phyloP scores from a whole-genome alignment of 768 basidiomycete genomes.

The Fistulinella prunicolor region DNA sequence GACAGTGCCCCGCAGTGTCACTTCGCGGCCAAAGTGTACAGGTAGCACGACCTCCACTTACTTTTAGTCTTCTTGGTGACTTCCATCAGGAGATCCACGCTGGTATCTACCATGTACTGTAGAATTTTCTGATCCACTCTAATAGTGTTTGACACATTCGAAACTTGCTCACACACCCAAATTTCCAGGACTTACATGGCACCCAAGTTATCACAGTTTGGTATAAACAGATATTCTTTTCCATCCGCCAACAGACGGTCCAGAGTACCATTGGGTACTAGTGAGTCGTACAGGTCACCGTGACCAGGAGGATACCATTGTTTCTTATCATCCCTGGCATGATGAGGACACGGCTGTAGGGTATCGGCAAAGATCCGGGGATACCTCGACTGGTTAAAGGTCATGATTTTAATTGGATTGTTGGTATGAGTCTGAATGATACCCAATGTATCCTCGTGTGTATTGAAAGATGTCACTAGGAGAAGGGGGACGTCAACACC shows the following conservation, averaged over 20 bases:
- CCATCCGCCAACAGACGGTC: slow-evolving; percentile 87
- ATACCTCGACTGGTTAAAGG: slow-evolving; percentile 92
- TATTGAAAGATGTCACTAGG: slow-evolving; percentile 99
- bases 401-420: slow-evolving; percentile 90
- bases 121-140: slow-evolving; percentile 83
- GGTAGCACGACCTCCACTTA: slow-evolving; percentile 7
- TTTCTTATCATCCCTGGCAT: slow-evolving; percentile 79
- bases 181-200: slow-evolving; percentile 60
- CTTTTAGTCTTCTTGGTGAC: slow-evolving; percentile 95
- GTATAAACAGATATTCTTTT: slow-evolving; percentile 96
- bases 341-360: slow-evolving; percentile 78
- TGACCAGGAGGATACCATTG: slow-evolving; percentile 98
- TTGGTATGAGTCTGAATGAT: slow-evolving; percentile 97
- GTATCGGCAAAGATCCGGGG: slow-evolving; percentile 91
- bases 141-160: slow-evolving; percentile 5
- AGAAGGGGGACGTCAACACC: slow-evolving; percentile 93
- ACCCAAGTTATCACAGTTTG: slow-evolving; percentile 96
- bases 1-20: slow-evolving; percentile 85
- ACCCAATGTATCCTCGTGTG: slow-evolving; percentile 91
- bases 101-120: slow-evolving; percentile 78
- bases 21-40: slow-evolving; percentile 80
- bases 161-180: slow-evolving; percentile 1
- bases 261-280: slow-evolving; percentile 86
- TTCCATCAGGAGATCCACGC: slow-evolving; percentile 90
- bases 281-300: slow-evolving; percentile 93